Evolutionary conservation across 805 yeast genomes (phyloP).

Genomic region (Barnettozyma vustinii): DNA sequence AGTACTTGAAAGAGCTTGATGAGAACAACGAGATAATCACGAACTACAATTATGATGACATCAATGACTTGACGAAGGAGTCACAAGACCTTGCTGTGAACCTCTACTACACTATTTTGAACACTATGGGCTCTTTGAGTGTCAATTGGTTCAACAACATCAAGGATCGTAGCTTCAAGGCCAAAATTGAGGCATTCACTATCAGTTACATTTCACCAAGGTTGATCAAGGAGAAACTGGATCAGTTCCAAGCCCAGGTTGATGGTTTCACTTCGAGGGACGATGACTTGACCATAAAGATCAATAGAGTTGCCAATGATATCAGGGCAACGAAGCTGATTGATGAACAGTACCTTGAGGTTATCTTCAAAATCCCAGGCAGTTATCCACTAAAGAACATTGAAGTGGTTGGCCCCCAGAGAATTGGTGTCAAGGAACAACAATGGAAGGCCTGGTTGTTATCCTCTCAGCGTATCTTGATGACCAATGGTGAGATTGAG

Average conservation of each 20-base stretch:
- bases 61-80: slow-evolving; percentile 30
- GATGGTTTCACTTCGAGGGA: slow-evolving; percentile 29
- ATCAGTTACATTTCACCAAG: slow-evolving; percentile 56
- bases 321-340: slow-evolving; percentile 68
- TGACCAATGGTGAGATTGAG: slow-evolving; percentile 61
- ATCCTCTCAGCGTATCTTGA: slow-evolving; percentile 79
- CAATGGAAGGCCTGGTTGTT: slow-evolving; percentile 95
- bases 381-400: slow-evolving; percentile 77
- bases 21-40: slow-evolving; percentile 21
- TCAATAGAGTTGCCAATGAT: slow-evolving; percentile 58
- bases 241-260: slow-evolving; percentile 41
- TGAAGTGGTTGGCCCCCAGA: slow-evolving; percentile 65
- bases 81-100: slow-evolving; percentile 29
- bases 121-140: slow-evolving; percentile 48
- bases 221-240: slow-evolving; percentile 53
- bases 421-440: slow-evolving; percentile 85
- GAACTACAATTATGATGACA: slow-evolving; percentile 24
- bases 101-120: slow-evolving; percentile 44
- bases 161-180: slow-evolving; percentile 60
- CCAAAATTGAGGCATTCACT: slow-evolving; percentile 58
- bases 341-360: slow-evolving; percentile 83
- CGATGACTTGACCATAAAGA: slow-evolving; percentile 46
- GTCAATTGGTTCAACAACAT: slow-evolving; percentile 69
- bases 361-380: slow-evolving; percentile 66
- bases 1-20: slow-evolving; percentile 16